phyloP scores from a whole-genome alignment of 768 basidiomycete genomes.

The Suillus luteus region DNA sequence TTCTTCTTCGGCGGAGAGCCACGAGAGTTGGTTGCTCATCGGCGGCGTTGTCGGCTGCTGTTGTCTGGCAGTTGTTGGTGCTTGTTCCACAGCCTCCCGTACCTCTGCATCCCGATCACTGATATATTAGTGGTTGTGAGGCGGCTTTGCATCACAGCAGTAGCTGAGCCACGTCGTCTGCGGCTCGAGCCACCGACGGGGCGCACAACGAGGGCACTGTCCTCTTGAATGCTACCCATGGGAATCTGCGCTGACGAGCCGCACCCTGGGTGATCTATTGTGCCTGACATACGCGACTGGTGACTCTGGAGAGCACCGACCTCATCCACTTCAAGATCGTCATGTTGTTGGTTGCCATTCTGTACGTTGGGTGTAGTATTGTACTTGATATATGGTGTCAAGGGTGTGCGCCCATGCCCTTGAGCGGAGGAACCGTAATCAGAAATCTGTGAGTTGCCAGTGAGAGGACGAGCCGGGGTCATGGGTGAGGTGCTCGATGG shows the following conservation, averaged over 20 bases:
- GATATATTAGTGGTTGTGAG: constrained; percentile 46
- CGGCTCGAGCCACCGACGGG: constrained; percentile 15
- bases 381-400: constrained; percentile 26
- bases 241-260: constrained; percentile 21
- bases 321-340: constrained; percentile 23
- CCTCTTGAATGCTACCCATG: constrained; percentile 30
- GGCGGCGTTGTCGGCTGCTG: constrained; percentile 27
- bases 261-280: constrained; percentile 33
- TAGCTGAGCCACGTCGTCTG: constrained; percentile 37
- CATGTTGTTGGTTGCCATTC: constrained; percentile 20
- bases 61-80: constrained; percentile 25
- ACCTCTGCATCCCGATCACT: constrained; percentile 34
- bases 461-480: constrained; percentile 29
- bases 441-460: constrained; percentile 22
- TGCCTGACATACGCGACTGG: constrained; percentile 16
- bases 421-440: constrained; percentile 16
- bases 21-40: constrained; percentile 26
- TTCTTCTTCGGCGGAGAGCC: constrained; percentile 46
- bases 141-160: constrained; percentile 29
- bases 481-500: constrained; percentile 33
- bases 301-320: constrained; percentile 21
- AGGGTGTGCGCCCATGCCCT: constrained; percentile 17
- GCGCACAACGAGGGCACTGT: constrained; percentile 17
- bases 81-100: constrained; percentile 49
- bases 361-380: constrained; percentile 30